Percentiles rank a stretch among this genome's conserved stretches.
Conservation (phyloP, 345 rosid genomes). For the Hevea brasiliensis region DNA sequence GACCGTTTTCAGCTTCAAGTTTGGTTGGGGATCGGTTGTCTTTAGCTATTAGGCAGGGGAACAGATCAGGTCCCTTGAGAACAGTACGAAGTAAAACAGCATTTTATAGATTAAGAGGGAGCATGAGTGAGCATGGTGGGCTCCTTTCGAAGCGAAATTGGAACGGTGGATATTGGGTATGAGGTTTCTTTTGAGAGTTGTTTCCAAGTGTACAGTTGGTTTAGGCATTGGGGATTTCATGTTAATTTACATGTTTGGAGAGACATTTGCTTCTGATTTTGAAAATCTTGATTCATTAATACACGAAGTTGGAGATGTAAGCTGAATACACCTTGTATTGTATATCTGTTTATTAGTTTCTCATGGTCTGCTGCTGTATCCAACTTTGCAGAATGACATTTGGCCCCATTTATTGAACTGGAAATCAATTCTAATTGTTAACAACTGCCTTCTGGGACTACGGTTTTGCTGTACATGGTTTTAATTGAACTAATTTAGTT, state of each 20-base stretch:
- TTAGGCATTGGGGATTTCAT: background rate
- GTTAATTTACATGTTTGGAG: constrained; percentile 10
- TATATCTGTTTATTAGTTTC: constrained; percentile 19
- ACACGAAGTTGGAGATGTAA: constrained; percentile 38
- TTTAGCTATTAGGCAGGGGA: constrained; percentile 63
- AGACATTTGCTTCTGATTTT: constrained; percentile 33
- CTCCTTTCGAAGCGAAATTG: constrained; percentile 43
- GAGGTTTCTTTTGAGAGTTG: constrained; percentile 6
- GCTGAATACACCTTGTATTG: constrained; percentile 28
- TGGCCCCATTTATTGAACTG: background rate
- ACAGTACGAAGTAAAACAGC: constrained; percentile 64
- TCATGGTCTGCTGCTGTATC: constrained; percentile 12
- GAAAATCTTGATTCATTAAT: constrained; percentile 37
- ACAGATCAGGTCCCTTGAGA: constrained; percentile 91
- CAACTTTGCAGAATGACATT: background rate
- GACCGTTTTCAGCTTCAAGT: constrained; percentile 64
- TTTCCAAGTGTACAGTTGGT: constrained; percentile 29
- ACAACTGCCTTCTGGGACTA: too few species aligned
- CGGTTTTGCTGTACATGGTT: too few species aligned
- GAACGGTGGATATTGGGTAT: constrained; percentile 34
- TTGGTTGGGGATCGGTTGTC: constrained; percentile 49
- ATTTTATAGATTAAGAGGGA: constrained; percentile 72
- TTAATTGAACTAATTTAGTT: too few species aligned
- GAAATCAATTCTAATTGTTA: constrained; percentile 3
- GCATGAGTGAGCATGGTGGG: constrained; percentile 97